Base-by-base conservation (phyloP, 108 stramenopile species). In the Craspedostauros australis region DNA sequence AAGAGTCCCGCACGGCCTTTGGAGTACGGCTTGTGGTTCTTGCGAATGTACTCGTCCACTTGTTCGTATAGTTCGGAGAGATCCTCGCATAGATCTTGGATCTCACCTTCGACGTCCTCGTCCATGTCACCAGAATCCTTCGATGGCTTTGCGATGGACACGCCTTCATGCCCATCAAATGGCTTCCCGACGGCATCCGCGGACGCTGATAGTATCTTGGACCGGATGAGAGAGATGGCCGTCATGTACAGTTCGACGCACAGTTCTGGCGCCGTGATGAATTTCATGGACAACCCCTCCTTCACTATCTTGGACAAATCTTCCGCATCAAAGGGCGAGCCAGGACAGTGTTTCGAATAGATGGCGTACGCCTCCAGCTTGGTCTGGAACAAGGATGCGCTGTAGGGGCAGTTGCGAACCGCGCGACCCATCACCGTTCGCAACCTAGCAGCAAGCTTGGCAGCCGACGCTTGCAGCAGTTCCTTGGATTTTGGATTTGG, bases 351-450 rank as follows among this genome's bases (percentile, higher is more conserved):
- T 4, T 8, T 40, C 32, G 4, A 70, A 53, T 21, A 70, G 56
- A 32, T 60, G 41, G n/a, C n/a, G n/a, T n/a, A n/a, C n/a, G n/a
- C n/a, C n/a, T n/a, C n/a, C 38, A 88, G 43, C 33, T 84, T 66
- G 31, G 38, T 24, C 31, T 60, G 67, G 51, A 73, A 74, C 39
- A 88, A 50, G 0, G 21, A 41, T 19, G 62, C 34, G 46, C 80
- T 82, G 50, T 86, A 88, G 1, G 91, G 91, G 65, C 91, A 93
- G 65, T 93, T 93, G 33, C 80, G 68, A 2, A 76, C 45, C 23
- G 87, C 69, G 14, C 91, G 84, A 43, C 84, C 71, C n/a, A 79
- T 57, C 18, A 76, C 82, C 38, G 60, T 54, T 34, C 59, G 50
- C 27, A 80, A 48, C 21, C 66, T 34, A 21, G 48, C 39, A 4